Base-by-base conservation (phyloP, 202 grass and related monocot species). In the Setaria viridis region DNA sequence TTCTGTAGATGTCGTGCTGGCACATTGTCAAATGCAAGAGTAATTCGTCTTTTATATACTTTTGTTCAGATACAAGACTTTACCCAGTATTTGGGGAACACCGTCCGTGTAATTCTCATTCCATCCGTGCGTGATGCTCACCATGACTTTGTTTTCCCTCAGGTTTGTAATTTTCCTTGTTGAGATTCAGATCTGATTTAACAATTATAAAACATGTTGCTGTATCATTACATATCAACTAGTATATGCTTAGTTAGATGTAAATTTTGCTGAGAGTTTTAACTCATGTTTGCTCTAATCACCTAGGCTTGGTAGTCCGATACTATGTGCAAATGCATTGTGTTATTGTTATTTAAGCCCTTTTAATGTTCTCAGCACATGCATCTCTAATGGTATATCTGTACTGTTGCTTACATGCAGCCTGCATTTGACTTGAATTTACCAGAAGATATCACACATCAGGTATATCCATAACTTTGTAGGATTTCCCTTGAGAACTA, bases 51-150 rank as follows among this genome's bases (percentile, higher is more conserved):
- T 21, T 66, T 86, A 85, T 19, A 76, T 91, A 67, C 77, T 60
- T 57, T 85, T 86, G 17, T 91, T 67, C 84, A 99, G 96, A 76
- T 99, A 80, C 86, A 91, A 87, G 96, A 99, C 29, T 94, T 95
- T 67, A 86, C 79, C 30, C 83, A 94, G 78, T 94, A 94, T 84
- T 91, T 99, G 86, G 93, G 90, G 4, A 72, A 93, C 43, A 75
- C 70, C 76, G 86, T 91, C 41, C 96, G 82, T 35, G 82, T 99
- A 55, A 85, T 95, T 64, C 86, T 99, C 80, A 43, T 94, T 64
- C 96, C 93, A 76, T 99, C 93, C 16, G 77, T 94, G 85, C 91
- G 93, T 59, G 96, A 99, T 94, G 96, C 96, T 88, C 91, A 99
- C 62, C 91, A 96, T 87, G 91, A 99, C 68, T 87, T 89, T 65